Percentiles rank a stretch among this genome's conserved stretches.
Evolutionary conservation across 2,329 filamentous ascomycete genomes (phyloP).

Genomic region (Claviceps maximensis): DNA sequence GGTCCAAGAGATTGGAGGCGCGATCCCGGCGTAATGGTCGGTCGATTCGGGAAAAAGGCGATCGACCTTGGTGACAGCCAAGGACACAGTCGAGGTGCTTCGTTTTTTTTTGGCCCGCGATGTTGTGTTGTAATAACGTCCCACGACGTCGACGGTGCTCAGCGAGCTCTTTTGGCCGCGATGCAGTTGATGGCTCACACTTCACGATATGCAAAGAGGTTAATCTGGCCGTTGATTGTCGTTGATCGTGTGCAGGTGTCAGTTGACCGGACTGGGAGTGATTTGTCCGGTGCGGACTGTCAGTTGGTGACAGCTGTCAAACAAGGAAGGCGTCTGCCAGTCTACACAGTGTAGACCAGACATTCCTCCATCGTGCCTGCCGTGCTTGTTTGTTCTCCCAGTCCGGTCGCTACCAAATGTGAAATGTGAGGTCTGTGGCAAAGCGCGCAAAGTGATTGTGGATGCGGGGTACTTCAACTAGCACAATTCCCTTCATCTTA

Average conservation of each 20-base stretch:
- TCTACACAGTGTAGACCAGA: neutral
- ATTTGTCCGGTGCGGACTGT: neutral
- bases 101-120: neutral
- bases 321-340: neutral
- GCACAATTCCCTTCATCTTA: neutral
- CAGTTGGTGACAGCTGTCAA: neutral
- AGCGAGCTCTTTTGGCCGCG: neutral
- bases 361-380: neutral
- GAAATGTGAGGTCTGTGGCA: neutral
- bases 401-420: neutral
- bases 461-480: neutral
- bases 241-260: neutral
- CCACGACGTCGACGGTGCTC: neutral
- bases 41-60: neutral
- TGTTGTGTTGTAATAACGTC: neutral
- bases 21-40: neutral
- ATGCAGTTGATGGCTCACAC: neutral
- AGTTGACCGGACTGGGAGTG: neutral
- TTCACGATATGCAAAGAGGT: neutral
- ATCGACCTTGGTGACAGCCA: neutral
- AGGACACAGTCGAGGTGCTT: neutral
- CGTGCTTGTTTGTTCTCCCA: neutral
- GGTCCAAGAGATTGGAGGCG: neutral
- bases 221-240: neutral
- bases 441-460: neutral